Evolutionary conservation across 345 rosid species (phyloP), one percentile per base, ranked within the genome.

Genomic region (Anacardium occidentale): DNA sequence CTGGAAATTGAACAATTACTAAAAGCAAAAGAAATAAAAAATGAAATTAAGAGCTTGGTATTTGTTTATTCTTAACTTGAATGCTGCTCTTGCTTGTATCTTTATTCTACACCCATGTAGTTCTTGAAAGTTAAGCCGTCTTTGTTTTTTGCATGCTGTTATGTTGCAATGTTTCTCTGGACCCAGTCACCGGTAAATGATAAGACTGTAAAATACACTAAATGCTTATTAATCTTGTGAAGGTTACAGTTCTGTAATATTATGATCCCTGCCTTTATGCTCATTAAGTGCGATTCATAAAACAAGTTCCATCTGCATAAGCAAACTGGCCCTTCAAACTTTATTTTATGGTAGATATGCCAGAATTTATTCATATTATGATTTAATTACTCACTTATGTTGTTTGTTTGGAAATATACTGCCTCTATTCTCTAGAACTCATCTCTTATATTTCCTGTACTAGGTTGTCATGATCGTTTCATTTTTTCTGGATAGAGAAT

Each of bases 291-390:
- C 13, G 34, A 21, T 22, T 29, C 13, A 7, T 15, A 9, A 5
- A 56, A 42, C 11, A 10, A 22, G 10, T 6, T 37, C 42, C 17
- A 53, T 45, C 54, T 40, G 42, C 17, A 15, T 56, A 12, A 22
- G 55, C 70, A 26, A 50, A 56, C 21, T 56, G 17, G 51, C 24
- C 62, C 7, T 54, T 57, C 29, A 53, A 69, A 47, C 50, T 42
- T 69, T 34, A 8, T 51, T 56, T 37, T 40, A 54, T 14, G 4
- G 24, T 20, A 42, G 32, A 24, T 56, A 22, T 57, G 45, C 62
- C 15, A 37, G 7, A 68, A 25, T 55, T 24, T 70, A 18, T 58
- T 42, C n/a, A 1, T 54, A 18, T 24, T 25, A 17, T 22, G 22
- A 37, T 12, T 69, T 56, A 53, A 14, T 66, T 51, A 18, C 42